These are phyloP conservation scores for Malassezia sympodialis DNA, from an alignment of 1,284 basidiomycete genomes.

Conservation along the genomic window DNA sequence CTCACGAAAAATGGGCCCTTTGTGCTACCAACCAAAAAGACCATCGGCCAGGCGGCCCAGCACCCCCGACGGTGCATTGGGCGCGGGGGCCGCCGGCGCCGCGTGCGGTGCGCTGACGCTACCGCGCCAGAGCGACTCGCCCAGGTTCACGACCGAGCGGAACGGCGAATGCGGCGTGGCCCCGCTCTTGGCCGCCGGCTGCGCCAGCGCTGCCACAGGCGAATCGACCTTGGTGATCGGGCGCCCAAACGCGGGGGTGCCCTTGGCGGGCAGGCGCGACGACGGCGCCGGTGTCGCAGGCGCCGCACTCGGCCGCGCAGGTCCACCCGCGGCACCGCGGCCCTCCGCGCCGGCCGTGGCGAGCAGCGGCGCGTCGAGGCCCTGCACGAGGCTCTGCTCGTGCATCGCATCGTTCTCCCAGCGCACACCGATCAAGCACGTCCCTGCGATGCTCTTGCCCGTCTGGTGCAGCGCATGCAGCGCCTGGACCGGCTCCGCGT, in stretches of 20 bases:
- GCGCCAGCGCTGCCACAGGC: constrained; percentile 6
- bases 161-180: constrained; percentile 6
- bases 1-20: neutral
- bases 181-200: neutral
- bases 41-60: constrained; percentile 33
- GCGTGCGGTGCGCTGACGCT: constrained; percentile 3
- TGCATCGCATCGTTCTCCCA: constrained; percentile 38
- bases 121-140: constrained; percentile 20
- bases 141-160: neutral
- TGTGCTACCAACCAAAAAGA: constrained; percentile 32
- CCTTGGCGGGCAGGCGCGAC: neutral
- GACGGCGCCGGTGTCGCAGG: constrained; percentile 3
- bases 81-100: neutral
- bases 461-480: constrained; percentile 30
- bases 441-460: constrained; percentile 27
- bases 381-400: constrained; percentile 24
- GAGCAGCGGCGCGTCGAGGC: constrained; percentile 30
- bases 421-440: constrained; percentile 31
- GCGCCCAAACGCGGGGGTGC: constrained; percentile 15
- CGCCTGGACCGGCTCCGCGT: constrained; percentile 27
- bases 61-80: constrained; percentile 1
- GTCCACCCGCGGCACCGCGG: neutral
- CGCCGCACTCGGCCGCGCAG: neutral
- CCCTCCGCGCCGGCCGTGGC: neutral
- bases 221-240: constrained; percentile 13